Conservation (phyloP, 2,329 filamentous ascomycete species). For the Fusarium sp. region DNA sequence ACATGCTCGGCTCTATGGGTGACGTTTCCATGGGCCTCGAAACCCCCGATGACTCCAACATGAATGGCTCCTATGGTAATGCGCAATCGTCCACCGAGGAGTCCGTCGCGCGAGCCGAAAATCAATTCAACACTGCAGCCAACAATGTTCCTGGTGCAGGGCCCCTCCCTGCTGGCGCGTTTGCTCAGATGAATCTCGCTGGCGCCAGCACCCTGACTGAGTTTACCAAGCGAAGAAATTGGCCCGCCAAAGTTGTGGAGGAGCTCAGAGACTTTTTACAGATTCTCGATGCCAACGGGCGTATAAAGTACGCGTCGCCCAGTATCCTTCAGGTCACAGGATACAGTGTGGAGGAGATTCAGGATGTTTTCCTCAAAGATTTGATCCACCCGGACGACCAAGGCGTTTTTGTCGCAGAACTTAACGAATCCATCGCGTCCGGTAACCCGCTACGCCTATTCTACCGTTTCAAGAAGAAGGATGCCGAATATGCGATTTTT, state of each 20-base stretch:
- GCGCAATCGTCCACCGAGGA: constrained; percentile 48
- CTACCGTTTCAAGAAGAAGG: constrained; percentile 84
- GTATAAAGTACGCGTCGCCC: constrained; percentile 88
- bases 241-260: constrained; percentile 90
- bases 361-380: constrained; percentile 83
- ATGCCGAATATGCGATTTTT: constrained; percentile 83
- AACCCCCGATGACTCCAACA: constrained; percentile 50
- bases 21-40: constrained; percentile 63
- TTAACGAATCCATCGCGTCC: constrained; percentile 89
- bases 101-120: constrained; percentile 53
- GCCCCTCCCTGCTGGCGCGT: constrained; percentile 59
- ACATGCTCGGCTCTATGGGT: constrained; percentile 57
- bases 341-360: constrained; percentile 78
- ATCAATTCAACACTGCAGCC: constrained; percentile 54
- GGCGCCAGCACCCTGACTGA: constrained; percentile 67
- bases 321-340: constrained; percentile 83
- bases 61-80: constrained; percentile 44
- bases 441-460: constrained; percentile 87
- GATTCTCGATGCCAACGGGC: constrained; percentile 87
- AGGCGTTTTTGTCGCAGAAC: constrained; percentile 85
- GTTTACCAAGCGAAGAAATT: constrained; percentile 77
- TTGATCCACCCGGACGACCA: constrained; percentile 90
- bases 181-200: constrained; percentile 54
- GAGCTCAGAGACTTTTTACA: constrained; percentile 91
- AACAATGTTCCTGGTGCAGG: constrained; percentile 61